Evolutionary conservation across 768 basidiomycete genomes (phyloP).

Genomic region (Daedalea quercina): DNA sequence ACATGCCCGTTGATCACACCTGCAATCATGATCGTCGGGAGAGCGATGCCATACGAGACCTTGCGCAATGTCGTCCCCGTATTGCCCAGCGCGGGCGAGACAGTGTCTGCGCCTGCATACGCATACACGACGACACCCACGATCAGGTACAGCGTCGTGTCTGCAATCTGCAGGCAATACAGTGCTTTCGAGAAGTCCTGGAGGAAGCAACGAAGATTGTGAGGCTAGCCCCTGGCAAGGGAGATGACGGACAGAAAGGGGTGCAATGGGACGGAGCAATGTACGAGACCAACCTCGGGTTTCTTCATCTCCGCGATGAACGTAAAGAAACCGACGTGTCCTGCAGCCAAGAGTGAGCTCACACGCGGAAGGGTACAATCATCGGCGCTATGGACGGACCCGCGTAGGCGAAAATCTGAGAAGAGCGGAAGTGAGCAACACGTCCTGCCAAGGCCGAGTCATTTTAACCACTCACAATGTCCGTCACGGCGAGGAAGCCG

Average conservation of each 20-base stretch:
- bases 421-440: too few relatives aligned
- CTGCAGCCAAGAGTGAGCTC: constrained; percentile 2
- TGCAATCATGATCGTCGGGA: constrained; percentile 26
- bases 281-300: constrained; percentile 11
- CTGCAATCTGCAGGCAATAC: constrained; percentile 21
- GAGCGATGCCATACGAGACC: constrained; percentile 23
- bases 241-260: not conserved
- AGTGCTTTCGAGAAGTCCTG: constrained; percentile 25
- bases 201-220: not conserved
- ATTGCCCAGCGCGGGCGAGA: constrained; percentile 25
- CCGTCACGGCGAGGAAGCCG: constrained; percentile 24
- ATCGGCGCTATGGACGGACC: constrained; percentile 2
- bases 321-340: constrained; percentile 25
- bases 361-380: not conserved
- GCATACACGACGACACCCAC: constrained; percentile 25
- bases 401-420: constrained; percentile 24
- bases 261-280: not conserved
- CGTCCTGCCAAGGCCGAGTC: not conserved
- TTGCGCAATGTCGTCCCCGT: constrained; percentile 19
- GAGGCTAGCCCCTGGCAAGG: not conserved
- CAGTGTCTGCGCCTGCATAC: constrained; percentile 17
- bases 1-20: constrained; percentile 26
- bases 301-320: constrained; percentile 26
- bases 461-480: constrained; percentile 17
- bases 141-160: constrained; percentile 24